A percentile compares a stretch with the other conserved stretches of the same genome.
These are phyloP conservation scores for Arachnomyces sp. DNA, from an alignment of 2,329 filamentous ascomycete species.

Conservation along the genomic window DNA sequence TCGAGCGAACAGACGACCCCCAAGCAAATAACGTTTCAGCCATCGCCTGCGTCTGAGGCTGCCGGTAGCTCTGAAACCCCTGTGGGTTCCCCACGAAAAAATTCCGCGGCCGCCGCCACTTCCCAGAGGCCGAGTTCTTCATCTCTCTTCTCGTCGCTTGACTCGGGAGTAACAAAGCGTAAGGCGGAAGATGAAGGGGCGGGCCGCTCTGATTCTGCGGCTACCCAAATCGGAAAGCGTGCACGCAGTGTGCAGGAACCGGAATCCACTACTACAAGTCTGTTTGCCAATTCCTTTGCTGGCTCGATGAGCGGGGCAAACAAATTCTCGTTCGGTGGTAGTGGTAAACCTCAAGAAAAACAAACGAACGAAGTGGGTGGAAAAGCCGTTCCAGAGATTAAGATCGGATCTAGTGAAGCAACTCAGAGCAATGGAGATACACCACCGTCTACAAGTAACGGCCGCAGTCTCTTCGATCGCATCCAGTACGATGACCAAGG, in stretches of 20 bases:
- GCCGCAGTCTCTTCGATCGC: constrained; percentile 30
- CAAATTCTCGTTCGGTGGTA: too few species aligned
- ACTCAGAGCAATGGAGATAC: background rate
- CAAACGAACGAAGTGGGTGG: constrained; percentile 6
- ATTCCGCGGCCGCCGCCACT: too few species aligned
- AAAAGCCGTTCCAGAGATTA: background rate
- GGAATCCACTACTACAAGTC: constrained; percentile 9
- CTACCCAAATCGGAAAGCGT: constrained; percentile 5
- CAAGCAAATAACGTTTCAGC: too few species aligned
- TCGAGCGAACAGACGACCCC: too few species aligned
- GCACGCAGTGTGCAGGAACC: background rate
- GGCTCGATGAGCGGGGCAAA: background rate
- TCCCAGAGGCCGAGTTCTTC: too few species aligned
- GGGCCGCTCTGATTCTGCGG: background rate
- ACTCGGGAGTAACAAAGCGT: constrained; percentile 4
- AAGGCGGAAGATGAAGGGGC: constrained; percentile 8
- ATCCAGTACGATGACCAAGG: constrained; percentile 21
- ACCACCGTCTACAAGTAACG: constrained; percentile 12
- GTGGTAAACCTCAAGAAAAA: constrained; percentile 3
- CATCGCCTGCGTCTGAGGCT: too few species aligned
- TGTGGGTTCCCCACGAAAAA: too few species aligned
- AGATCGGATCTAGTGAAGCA: background rate
- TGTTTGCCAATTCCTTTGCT: constrained; percentile 14
- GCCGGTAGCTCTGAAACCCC: too few species aligned
- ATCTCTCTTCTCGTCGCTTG: too few species aligned